phyloP scores from a whole-genome alignment of 208 protist species.

The Leishmania aethiopica region DNA sequence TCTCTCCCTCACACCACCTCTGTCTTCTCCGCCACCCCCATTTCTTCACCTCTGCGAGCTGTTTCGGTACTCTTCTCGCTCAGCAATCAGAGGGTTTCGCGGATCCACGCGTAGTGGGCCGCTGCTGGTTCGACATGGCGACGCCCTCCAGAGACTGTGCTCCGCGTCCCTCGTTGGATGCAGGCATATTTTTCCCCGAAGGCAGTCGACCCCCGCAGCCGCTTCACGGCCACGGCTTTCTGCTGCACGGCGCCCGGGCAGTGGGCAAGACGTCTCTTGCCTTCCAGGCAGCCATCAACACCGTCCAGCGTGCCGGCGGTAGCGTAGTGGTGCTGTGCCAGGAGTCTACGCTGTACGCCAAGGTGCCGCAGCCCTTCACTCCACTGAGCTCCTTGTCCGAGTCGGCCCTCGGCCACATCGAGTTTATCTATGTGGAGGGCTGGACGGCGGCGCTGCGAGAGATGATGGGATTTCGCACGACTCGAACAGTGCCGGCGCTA shows the following conservation, averaged over 20 bases:
- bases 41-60: not conserved
- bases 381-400: constrained; percentile 40
- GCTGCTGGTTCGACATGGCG: not conserved
- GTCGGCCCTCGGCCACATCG: constrained; percentile 44
- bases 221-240: constrained; percentile 47
- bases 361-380: constrained; percentile 67
- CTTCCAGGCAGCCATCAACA: constrained; percentile 68
- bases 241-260: constrained; percentile 48
- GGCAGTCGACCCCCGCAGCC: constrained; percentile 20
- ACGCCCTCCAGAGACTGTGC: not conserved
- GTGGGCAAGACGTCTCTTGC: constrained; percentile 71
- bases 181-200: constrained; percentile 26
- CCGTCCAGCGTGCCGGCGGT: constrained; percentile 18
- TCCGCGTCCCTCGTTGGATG: constrained; percentile 11
- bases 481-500: constrained; percentile 35
- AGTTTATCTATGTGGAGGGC: constrained; percentile 59
- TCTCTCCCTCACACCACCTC: not conserved
- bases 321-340: constrained; percentile 56
- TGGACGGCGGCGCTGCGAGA: constrained; percentile 39
- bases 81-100: not conserved
- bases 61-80: not conserved
- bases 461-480: constrained; percentile 36
- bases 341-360: constrained; percentile 48
- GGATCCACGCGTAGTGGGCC: not conserved
- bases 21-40: not conserved